Conservation (phyloP, 192 early-diverging fungal genomes). For the Cladochytrium replicatum region DNA sequence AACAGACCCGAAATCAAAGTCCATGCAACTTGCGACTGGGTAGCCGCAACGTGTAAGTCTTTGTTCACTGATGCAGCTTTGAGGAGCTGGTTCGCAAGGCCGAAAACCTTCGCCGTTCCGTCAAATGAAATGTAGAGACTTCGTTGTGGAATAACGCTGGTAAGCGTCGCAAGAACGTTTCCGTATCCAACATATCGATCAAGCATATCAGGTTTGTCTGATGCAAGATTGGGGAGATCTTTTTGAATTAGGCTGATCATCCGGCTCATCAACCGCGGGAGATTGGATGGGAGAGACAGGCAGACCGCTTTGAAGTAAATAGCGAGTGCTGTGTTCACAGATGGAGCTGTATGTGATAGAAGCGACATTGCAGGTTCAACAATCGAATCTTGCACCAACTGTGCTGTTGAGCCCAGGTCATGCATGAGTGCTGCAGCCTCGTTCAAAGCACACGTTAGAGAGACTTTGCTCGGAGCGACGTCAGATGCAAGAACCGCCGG, state of each 20-base stretch:
- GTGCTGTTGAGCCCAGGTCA: slow-evolving; percentile 67
- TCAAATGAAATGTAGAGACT: slow-evolving; percentile 70
- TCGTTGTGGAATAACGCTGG: slow-evolving; percentile 55
- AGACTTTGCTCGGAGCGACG: slow-evolving; percentile 34
- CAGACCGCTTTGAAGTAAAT: slow-evolving; percentile 38
- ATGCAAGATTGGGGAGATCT: slow-evolving; percentile 44
- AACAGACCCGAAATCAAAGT: slow-evolving; percentile 63
- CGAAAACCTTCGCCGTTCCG: slow-evolving; percentile 64
- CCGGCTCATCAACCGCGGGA: slow-evolving; percentile 52
- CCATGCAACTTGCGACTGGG: slow-evolving; percentile 70
- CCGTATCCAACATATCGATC: slow-evolving; percentile 53
- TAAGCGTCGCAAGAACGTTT: slow-evolving; percentile 51
- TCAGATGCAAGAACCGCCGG: slow-evolving; percentile 24
- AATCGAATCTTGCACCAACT: slow-evolving; percentile 50
- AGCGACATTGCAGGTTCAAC: slow-evolving; percentile 60
- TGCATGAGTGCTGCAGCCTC: slow-evolving; percentile 62
- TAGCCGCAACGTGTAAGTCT: slow-evolving; percentile 46
- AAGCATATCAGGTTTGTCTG: slow-evolving; percentile 37
- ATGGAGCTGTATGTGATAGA: slow-evolving; percentile 53
- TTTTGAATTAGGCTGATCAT: slow-evolving; percentile 65
- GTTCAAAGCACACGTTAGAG: slow-evolving; percentile 59
- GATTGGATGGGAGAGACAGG: slow-evolving; percentile 49
- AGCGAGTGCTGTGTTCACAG: slow-evolving; percentile 63
- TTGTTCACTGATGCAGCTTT: slow-evolving; percentile 44
- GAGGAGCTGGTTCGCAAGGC: slow-evolving; percentile 64